A percentile compares a stretch with the other conserved stretches of the same genome.
Evolutionary conservation across 345 rosid species (phyloP).

Genomic region (Linum tenue): DNA sequence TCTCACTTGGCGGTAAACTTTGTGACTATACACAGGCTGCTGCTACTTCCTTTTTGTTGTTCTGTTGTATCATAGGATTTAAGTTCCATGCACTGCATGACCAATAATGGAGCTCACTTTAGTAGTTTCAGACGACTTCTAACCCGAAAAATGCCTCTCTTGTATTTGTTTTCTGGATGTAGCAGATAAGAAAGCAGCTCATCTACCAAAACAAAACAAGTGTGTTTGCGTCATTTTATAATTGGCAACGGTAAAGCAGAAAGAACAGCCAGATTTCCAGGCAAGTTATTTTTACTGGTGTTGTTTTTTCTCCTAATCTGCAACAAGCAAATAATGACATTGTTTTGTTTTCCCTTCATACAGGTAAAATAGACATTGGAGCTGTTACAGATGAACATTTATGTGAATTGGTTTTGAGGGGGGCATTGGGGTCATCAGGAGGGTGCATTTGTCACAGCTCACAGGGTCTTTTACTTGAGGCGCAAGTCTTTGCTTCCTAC

Average conservation of each 20-base stretch:
- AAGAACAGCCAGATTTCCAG: constrained; percentile 13
- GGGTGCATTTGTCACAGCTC: no score
- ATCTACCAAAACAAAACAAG: constrained; percentile 55
- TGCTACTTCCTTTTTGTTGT: neutral
- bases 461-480: no score
- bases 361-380: no score
- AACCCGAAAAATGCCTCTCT: no score
- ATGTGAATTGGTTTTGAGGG: no score
- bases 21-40: neutral
- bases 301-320: neutral
- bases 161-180: neutral
- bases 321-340: no score
- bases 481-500: no score
- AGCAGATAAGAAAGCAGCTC: constrained; percentile 64
- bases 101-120: neutral
- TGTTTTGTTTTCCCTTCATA: no score
- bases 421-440: no score
- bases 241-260: constrained; percentile 18
- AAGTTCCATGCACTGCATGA: neutral
- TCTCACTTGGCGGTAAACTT: neutral
- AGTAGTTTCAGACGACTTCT: no score
- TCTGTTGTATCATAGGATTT: neutral
- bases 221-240: constrained; percentile 82
- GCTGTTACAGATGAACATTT: no score
- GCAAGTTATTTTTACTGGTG: constrained; percentile 14